Conservation (phyloP, 2,329 filamentous ascomycete genomes). For the Clonostachys rhizophaga region DNA sequence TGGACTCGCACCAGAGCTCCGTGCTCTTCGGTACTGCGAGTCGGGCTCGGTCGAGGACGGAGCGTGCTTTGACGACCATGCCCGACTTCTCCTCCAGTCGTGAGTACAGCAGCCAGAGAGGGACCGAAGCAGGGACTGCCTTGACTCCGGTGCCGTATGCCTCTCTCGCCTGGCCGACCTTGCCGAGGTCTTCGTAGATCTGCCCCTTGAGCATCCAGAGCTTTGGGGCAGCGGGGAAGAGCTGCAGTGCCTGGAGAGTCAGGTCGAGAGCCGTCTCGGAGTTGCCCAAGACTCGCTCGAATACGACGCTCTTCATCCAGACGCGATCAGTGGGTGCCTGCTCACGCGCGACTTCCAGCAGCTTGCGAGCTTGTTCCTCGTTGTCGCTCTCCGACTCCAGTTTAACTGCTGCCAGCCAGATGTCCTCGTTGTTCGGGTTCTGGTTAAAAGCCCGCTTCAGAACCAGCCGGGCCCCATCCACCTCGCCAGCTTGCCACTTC, state of each 20-base stretch:
- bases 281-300: slow-evolving; percentile 81
- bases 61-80: slow-evolving; percentile 84
- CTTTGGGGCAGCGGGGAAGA: slow-evolving; percentile 82
- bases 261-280: slow-evolving; percentile 79
- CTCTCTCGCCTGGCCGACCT: slow-evolving; percentile 79
- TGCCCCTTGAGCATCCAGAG: slow-evolving; percentile 99
- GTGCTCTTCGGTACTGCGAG: slow-evolving; percentile 82
- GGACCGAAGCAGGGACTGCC: slow-evolving; percentile 76
- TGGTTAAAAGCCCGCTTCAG: slow-evolving; percentile 89
- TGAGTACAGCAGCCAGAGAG: slow-evolving; percentile 85
- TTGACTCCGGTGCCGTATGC: slow-evolving; percentile 86
- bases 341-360: slow-evolving; percentile 77
- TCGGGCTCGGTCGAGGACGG: slow-evolving; percentile 85
- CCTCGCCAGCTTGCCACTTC: slow-evolving; percentile 84
- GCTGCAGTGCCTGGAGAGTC: slow-evolving; percentile 77
- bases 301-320: slow-evolving; percentile 94
- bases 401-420: slow-evolving; percentile 95
- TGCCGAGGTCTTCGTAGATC: slow-evolving; percentile 82
- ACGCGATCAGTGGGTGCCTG: slow-evolving; percentile 94
- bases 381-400: slow-evolving; percentile 88
- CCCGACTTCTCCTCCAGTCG: slow-evolving; percentile 83
- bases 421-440: slow-evolving; percentile 95
- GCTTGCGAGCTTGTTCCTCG: slow-evolving; percentile 73
- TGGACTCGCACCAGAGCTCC: slow-evolving; percentile 88
- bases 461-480: slow-evolving; percentile 81